Conservation (phyloP, 805 yeast genomes). For the Kodamaea nitidulidarum region DNA sequence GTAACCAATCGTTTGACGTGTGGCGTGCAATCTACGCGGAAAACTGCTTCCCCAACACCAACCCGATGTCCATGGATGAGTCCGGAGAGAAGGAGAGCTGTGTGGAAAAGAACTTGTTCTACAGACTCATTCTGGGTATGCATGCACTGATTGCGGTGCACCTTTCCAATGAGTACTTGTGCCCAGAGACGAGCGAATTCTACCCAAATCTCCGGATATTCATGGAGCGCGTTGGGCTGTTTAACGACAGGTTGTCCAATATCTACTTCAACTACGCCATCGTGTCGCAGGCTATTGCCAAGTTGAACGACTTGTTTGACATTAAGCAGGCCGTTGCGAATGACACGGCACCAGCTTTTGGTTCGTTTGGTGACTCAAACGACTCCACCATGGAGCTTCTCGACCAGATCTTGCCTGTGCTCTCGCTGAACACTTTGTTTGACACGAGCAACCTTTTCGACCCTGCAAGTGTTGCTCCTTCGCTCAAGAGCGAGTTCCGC, state of each 20-base stretch:
- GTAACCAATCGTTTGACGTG: conserved; percentile 83
- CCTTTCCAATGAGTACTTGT: conserved; percentile 70
- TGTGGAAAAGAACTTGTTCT: conserved; percentile 83
- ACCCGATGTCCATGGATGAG: conserved; percentile 32
- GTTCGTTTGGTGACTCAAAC: conserved; percentile 24
- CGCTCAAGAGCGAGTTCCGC: conserved; percentile 80
- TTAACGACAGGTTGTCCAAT: conserved; percentile 85
- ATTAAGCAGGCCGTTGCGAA: conserved; percentile 16
- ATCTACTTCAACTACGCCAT: conserved; percentile 90
- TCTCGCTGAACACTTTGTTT: conserved; percentile 38
- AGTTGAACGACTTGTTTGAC: conserved; percentile 36
- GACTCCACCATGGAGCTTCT: conserved; percentile 23
- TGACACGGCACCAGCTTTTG: conserved; percentile 9
- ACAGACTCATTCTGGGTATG: conserved; percentile 84
- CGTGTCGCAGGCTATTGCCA: conserved; percentile 74
- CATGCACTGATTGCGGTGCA: conserved; percentile 96
- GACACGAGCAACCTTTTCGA: conserved; percentile 45
- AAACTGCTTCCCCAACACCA: conserved; percentile 69
- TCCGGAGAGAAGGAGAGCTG: conserved; percentile 49
- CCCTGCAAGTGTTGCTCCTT: conserved; percentile 41
- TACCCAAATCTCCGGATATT: conserved; percentile 79
- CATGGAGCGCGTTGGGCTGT: conserved; percentile 84
- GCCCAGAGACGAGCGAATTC: conserved; percentile 67
- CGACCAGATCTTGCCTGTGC: conserved; percentile 37
- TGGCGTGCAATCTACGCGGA: conserved; percentile 93